Conservation (phyloP, 495 filamentous ascomycete species). For the Penicillium maclennaniae region DNA sequence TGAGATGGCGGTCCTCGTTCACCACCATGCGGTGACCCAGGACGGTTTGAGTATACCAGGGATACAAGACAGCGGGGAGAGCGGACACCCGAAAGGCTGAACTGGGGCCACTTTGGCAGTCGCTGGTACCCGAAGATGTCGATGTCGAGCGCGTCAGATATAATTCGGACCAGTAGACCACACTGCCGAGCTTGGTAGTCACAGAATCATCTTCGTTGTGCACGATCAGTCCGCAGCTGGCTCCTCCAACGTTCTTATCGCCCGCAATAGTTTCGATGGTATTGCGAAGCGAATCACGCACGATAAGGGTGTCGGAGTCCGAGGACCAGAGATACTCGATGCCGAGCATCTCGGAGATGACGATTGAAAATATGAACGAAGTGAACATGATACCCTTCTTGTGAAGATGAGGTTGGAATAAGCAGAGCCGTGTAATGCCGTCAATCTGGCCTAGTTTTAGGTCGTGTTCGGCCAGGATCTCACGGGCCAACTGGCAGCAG, state of each 20-base stretch:
- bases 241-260: conserved; percentile 27
- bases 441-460: conserved; percentile 13
- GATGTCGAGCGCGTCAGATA: conserved; percentile 27
- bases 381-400: conserved; percentile 37
- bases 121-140: conserved; percentile 24
- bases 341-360: conserved; percentile 26
- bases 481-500: conserved; percentile 25
- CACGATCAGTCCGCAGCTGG: conserved; percentile 27
- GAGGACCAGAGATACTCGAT: conserved; percentile 34
- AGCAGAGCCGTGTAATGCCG: conserved; percentile 20
- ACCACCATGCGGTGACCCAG: conserved; percentile 31
- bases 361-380: conserved; percentile 31
- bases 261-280: conserved; percentile 29
- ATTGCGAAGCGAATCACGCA: conserved; percentile 22
- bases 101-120: conserved; percentile 33
- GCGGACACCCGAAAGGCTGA: conserved; percentile 27
- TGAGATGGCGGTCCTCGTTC: conserved; percentile 34
- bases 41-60: conserved; percentile 31
- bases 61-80: conserved; percentile 26
- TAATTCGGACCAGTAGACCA: conserved; percentile 32
- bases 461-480: conserved; percentile 19
- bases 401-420: conserved; percentile 31
- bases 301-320: conserved; percentile 32
- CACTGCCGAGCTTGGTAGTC: conserved; percentile 26
- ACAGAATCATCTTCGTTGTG: conserved; percentile 27